Evolutionary conservation across 1,139 yeast species (phyloP).

Genomic region (Sugiyamaella grinbergsii): DNA sequence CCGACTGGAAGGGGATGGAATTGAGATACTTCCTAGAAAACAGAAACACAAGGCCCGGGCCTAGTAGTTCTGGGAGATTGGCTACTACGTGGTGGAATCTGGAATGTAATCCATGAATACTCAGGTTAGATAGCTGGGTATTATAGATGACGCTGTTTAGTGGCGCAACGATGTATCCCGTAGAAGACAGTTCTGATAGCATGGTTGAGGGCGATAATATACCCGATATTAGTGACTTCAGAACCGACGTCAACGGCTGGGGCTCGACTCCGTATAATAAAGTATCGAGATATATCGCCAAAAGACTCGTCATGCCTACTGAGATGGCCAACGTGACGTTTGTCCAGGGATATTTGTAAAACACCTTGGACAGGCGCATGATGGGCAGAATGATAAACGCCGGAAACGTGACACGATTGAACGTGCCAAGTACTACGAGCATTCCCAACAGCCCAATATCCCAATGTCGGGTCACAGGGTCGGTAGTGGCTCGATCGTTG

Average conservation of each 20-base stretch:
- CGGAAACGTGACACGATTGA: conserved; percentile 82
- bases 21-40: conserved; percentile 34
- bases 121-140: conserved; percentile 56
- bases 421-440: conserved; percentile 64
- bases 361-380: conserved; percentile 33
- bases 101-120: conserved; percentile 82
- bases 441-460: conserved; percentile 53
- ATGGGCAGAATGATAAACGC: conserved; percentile 70
- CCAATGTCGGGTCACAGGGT: conserved; percentile 33
- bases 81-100: conserved; percentile 69
- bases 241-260: conserved; percentile 2
- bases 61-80: conserved; percentile 78
- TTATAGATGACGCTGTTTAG: conserved; percentile 77
- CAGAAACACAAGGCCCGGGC: conserved; percentile 66
- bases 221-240: background rate
- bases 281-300: conserved; percentile 61
- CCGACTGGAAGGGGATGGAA: conserved; percentile 51
- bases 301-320: conserved; percentile 39
- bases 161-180: conserved; percentile 62
- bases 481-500: conserved; percentile 30
- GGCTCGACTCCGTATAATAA: conserved; percentile 34
- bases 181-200: conserved; percentile 17
- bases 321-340: conserved; percentile 35
- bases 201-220: conserved; percentile 3
- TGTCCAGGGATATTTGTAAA: conserved; percentile 34